Percentiles rank a stretch among this genome's conserved stretches.
phyloP scores from a whole-genome alignment of 2,329 filamentous ascomycete genomes.

The Simplicillium sp. region DNA sequence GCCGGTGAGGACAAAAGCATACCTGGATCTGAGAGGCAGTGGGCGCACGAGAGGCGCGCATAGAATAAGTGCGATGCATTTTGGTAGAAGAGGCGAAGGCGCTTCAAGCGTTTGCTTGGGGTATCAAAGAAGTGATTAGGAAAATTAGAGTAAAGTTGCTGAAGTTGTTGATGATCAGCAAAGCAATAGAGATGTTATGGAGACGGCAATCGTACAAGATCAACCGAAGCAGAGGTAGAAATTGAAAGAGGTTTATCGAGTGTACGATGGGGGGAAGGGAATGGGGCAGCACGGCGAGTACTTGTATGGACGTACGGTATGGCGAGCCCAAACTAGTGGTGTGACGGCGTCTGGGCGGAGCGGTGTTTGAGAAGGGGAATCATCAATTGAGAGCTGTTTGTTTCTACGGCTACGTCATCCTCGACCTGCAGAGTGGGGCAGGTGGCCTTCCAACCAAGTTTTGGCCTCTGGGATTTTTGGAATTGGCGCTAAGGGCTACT shows the following conservation, averaged over 20 bases:
- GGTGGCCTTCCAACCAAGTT: background rate
- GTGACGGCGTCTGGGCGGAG: no score
- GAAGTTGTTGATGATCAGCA: background rate
- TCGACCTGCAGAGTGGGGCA: conserved; percentile 1
- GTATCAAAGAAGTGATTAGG: background rate
- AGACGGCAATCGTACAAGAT: no score
- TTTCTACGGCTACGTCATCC: conserved; percentile 10
- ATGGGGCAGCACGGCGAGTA: no score
- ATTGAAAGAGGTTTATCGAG: no score
- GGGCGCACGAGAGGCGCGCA: conserved; percentile 93
- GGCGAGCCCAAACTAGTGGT: no score
- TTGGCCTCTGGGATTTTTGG: conserved; percentile 1
- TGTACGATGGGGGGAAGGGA: no score
- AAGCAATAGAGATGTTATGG: no score
- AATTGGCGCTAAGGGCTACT: no score
- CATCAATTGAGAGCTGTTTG: background rate
- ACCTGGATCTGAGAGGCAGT: conserved; percentile 73
- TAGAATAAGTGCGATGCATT: conserved; percentile 99
- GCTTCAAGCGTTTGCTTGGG: no score
- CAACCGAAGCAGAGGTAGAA: no score
- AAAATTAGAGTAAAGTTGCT: background rate
- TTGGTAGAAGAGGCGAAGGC: conserved; percentile 16
- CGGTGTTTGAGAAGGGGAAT: no score
- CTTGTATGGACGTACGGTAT: no score
- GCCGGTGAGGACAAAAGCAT: conserved; percentile 8